Conservation (phyloP, 108 stramenopile genomes). For the Asterionellopsis glacialis region DNA sequence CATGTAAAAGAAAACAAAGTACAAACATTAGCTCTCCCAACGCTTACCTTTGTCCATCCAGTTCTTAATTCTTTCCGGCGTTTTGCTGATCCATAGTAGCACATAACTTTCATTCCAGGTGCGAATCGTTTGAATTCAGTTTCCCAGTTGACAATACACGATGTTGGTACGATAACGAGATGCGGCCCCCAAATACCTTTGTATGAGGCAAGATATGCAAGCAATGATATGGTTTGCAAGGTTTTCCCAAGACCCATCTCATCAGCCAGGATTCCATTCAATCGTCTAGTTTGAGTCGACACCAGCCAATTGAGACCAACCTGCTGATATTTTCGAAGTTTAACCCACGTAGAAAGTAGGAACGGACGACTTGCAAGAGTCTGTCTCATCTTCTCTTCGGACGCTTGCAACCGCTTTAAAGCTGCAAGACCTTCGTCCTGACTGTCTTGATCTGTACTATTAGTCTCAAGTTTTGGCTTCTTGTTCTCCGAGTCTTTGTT, state of each 20-base stretch:
- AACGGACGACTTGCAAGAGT: conserved; percentile 73
- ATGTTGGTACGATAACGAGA: conserved; percentile 95
- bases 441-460: not conserved
- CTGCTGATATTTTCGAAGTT: conserved; percentile 94
- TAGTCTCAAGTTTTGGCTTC: conserved; percentile 2
- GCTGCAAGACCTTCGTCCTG: conserved; percentile 26
- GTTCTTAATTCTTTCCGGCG: conserved; percentile 83
- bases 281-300: conserved; percentile 85
- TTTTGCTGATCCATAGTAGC: conserved; percentile 96
- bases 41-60: conserved; percentile 90
- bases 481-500: not conserved
- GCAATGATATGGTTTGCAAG: conserved; percentile 91
- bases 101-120: conserved; percentile 88
- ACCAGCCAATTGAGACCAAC: conserved; percentile 96
- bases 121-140: conserved; percentile 94
- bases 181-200: conserved; percentile 99
- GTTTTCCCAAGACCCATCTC: conserved; percentile 79
- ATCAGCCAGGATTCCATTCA: conserved; percentile 99
- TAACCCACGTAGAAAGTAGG: conserved; percentile 71
- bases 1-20: not conserved
- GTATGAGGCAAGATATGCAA: conserved; percentile 90
- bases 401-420: conserved; percentile 36
- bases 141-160: conserved; percentile 98
- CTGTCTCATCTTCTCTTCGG: conserved; percentile 51
- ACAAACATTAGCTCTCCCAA: not conserved